These are phyloP conservation scores for Acanthamoeba castellanii DNA, from an alignment of 208 protist genomes.

Conservation along the genomic window DNA sequence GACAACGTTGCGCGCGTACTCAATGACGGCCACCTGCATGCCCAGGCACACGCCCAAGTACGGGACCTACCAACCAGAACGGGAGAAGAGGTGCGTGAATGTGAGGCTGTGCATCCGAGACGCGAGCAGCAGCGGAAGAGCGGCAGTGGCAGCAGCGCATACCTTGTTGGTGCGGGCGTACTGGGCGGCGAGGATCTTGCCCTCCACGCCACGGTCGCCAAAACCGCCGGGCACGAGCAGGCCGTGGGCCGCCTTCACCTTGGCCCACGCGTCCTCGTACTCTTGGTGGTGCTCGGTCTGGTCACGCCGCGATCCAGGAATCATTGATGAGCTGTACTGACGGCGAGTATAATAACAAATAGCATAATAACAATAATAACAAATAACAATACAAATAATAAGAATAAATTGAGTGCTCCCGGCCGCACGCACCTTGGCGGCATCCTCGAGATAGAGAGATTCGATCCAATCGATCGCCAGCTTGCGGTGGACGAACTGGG, in stretches of 20 bases:
- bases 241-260: slow-evolving; percentile 93
- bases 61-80: slow-evolving; percentile 77
- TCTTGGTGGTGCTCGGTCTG: slow-evolving; percentile 50
- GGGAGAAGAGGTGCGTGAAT: neutral
- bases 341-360: neutral
- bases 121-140: neutral
- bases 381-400: too few relatives aligned
- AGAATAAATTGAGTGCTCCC: neutral
- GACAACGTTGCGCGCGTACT: slow-evolving; percentile 92
- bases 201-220: slow-evolving; percentile 97
- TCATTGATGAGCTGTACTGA: neutral
- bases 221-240: slow-evolving; percentile 99
- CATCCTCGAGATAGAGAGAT: slow-evolving; percentile 87
- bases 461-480: slow-evolving; percentile 97
- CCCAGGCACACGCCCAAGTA: slow-evolving; percentile 99
- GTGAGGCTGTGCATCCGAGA: neutral
- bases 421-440: neutral
- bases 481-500: slow-evolving; percentile 93
- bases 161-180: slow-evolving; percentile 97
- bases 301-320: neutral
- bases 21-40: slow-evolving; percentile 95
- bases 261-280: slow-evolving; percentile 86
- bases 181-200: slow-evolving; percentile 95
- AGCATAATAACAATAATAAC: too few relatives aligned
- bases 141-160: neutral